phyloP scores from a whole-genome alignment of 2,329 filamentous ascomycete species.

The Lasiodiplodia sp. region DNA sequence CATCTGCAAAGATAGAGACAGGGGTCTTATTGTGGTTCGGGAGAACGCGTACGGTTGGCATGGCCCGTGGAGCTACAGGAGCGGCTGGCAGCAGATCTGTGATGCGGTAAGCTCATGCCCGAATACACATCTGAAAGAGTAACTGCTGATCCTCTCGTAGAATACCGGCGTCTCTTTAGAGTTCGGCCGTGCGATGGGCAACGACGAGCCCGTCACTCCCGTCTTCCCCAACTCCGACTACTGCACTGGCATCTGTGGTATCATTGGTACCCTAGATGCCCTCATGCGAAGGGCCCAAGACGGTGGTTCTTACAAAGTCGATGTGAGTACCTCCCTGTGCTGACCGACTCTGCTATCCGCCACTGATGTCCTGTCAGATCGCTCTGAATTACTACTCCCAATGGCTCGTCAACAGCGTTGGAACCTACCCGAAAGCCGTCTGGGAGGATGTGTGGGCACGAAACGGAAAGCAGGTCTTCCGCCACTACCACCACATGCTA shows the following conservation, averaged over 20 bases:
- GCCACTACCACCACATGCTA: constrained; percentile 15
- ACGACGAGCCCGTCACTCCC: constrained; percentile 2
- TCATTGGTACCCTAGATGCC: background rate
- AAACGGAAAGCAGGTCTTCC: background rate
- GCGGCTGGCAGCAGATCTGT: constrained; percentile 63
- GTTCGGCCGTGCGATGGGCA: background rate
- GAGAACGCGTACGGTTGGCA: constrained; percentile 64
- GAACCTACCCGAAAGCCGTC: background rate
- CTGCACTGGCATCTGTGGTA: constrained; percentile 11
- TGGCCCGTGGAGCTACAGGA: constrained; percentile 55
- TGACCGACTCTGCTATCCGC: background rate
- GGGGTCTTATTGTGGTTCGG: constrained; percentile 50
- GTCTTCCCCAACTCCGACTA: constrained; percentile 12
- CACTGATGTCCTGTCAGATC: background rate
- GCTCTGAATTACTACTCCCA: constrained; percentile 13
- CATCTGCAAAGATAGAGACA: constrained; percentile 36
- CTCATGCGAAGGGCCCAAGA: constrained; percentile 29
- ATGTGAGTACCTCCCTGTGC: constrained; percentile 44
- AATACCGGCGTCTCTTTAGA: background rate
- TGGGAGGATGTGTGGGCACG: background rate
- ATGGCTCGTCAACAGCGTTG: constrained; percentile 7
- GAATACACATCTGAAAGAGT: too few species aligned
- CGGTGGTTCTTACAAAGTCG: constrained; percentile 53
- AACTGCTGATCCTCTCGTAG: background rate
- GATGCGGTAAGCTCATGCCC: background rate